Evolutionary conservation across 208 protist species (phyloP), one percentile per base, ranked within the genome.

Genomic region (Acanthamoeba lenticulata): DNA sequence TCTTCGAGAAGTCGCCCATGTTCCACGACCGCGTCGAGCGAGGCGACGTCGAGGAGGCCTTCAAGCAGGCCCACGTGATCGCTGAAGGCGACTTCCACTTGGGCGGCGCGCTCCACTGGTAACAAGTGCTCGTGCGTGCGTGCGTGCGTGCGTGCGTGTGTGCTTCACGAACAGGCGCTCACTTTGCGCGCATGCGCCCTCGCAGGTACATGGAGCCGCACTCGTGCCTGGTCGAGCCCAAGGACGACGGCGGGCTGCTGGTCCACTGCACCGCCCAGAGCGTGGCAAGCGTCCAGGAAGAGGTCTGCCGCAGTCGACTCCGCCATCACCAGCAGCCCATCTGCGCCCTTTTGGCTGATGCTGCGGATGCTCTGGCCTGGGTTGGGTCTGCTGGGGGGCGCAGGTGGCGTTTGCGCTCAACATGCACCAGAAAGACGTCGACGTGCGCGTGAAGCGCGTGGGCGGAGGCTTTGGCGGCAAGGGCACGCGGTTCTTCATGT

Each of bases 381-480:
- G 52, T 57, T 3, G 2, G 15, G 52, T 19, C 17, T 57, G 52
- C 27, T 81, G 42, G 2, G 42, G 13, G 2, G 2, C 17, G 15
- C 52, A 57, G 52, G 52, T 57, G 52, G 52, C 52, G 52, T 57
- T 57, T 19, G 52, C 47, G 32, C 27, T 88, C 2, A 19, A 19
- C 65, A 65, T 96, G n/a, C 85, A 60, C 27, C 32, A n/a, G 19
- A 97, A 95, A 47, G 34, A 94, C 42, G 91, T 74, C 65, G 32
- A 49, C 5, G 77, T 45, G 2, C n/a, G 52, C 24, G 94, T 97
- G 0, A 96, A 96, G 38, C 92, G 97, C 55, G 72, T 98, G 15
- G 98, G 98, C 83, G 98, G 98, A 77, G 98, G 98, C n/a, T 99
- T 98, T 94, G 98, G 98, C 89, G 98, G 98, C 17, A 99, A 99